phyloP scores from a whole-genome alignment of 2,329 filamentous ascomycete species.

The Daldinia sp. region DNA sequence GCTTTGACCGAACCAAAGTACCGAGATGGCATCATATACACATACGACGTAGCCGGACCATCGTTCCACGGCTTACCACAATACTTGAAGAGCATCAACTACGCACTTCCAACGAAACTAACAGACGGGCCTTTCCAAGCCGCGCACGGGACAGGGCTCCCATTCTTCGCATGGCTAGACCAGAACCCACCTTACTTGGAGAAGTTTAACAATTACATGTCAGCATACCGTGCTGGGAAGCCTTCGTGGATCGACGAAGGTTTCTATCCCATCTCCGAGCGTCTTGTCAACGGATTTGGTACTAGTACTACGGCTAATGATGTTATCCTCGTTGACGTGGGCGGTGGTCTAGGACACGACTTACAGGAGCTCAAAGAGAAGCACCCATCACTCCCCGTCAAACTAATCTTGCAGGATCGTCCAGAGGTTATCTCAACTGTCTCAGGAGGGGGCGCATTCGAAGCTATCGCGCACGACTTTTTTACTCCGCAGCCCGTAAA shows the following conservation, averaged over 20 bases:
- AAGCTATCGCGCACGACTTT: constrained; percentile 41
- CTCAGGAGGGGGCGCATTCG: constrained; percentile 15
- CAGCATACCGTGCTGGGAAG: constrained; percentile 50
- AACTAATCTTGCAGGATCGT: constrained; percentile 50
- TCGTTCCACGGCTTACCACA: constrained; percentile 47
- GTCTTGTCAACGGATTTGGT: constrained; percentile 35
- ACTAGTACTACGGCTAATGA: constrained; percentile 35
- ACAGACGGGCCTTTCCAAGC: constrained; percentile 49
- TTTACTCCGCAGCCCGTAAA: constrained; percentile 45
- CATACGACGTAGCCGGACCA: constrained; percentile 48
- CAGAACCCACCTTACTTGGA: constrained; percentile 48
- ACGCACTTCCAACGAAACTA: constrained; percentile 40
- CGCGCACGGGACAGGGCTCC: constrained; percentile 47
- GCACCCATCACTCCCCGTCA: constrained; percentile 45
- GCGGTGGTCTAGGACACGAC: constrained; percentile 52
- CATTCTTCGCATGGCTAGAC: constrained; percentile 50
- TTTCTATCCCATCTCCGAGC: constrained; percentile 39
- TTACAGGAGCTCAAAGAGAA: constrained; percentile 45
- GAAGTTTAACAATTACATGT: constrained; percentile 50
- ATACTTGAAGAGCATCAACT: constrained; percentile 45
- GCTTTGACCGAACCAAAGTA: constrained; percentile 47
- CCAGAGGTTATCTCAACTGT: constrained; percentile 37
- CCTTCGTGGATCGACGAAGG: constrained; percentile 48
- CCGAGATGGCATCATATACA: constrained; percentile 45
- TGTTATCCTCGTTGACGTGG: constrained; percentile 51